Evolutionary conservation across 2,329 filamentous ascomycete species (phyloP), one percentile per base, ranked within the genome.

Genomic region (Thermomyces lanuginosus): DNA sequence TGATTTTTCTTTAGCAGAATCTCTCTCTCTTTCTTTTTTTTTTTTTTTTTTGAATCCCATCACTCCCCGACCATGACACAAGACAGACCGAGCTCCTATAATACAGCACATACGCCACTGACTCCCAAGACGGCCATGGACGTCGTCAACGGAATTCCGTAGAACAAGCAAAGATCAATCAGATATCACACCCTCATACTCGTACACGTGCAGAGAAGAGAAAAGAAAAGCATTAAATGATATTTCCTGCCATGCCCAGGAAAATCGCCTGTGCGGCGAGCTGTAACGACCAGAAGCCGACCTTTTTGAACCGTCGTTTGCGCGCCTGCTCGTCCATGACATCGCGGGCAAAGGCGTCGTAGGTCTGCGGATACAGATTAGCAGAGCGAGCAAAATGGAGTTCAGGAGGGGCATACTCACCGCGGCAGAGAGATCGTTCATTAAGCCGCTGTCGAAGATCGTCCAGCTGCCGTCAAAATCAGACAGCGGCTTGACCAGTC

Each of bases 381-480:
- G 21, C 36, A 15, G 39, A 32, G 12, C 34, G 32, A 23, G 33
- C 15, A 5, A 11, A 13, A 13, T 8, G 8, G 4, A 16, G 3
- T 13, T 12, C 16, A 4, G 8, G 8, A 11, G 2, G 12, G 13
- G 12, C 23, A 27, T 25, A 44, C 55, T 45, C 49, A 69, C 68
- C 52, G 93, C 89, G 37, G 78, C 81, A 5, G 79, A 86, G 34
- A 92, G 60, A 53, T 98, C 89, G 44, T 92, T 81, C 76, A 95
- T 82, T 28, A 98, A 60, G 1, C 83, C 84, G 43, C 79, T 89
- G 53, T 98, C 89, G 48, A 79, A 95, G 15, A 91, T 66, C 3
- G 84, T 86, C 89, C 89, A 95, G 40, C 78, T 80, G 17, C 89
- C 89, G 49, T 95, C 81, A 45, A 98, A 98, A 49, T 98, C 89